A percentile compares a stretch with the other conserved stretches of the same genome.
These are phyloP conservation scores for Priceomyces haplophilus DNA, from an alignment of 805 yeast species.

Conservation along the genomic window DNA sequence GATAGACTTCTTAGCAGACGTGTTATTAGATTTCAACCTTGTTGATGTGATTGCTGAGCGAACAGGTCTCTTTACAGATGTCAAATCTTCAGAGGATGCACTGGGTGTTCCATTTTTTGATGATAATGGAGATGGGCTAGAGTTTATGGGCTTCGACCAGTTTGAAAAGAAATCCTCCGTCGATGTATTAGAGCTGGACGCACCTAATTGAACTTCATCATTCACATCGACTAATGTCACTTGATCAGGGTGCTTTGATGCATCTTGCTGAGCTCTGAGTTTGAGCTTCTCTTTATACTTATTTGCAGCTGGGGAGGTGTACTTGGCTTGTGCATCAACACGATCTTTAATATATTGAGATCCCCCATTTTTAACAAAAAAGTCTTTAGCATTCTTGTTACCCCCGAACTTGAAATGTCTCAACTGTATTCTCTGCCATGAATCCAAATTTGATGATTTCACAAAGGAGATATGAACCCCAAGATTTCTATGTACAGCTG, in stretches of 20 bases:
- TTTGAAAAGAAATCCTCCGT: slow-evolving; percentile 87
- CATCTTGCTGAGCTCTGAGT: slow-evolving; percentile 64
- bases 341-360: slow-evolving; percentile 53
- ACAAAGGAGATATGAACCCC: slow-evolving; percentile 97
- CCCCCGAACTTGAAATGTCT: slow-evolving; percentile 95
- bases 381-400: slow-evolving; percentile 81
- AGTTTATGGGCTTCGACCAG: slow-evolving; percentile 78
- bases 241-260: slow-evolving; percentile 65
- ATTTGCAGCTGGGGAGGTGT: slow-evolving; percentile 75
- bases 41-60: slow-evolving; percentile 16
- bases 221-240: slow-evolving; percentile 58
- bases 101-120: slow-evolving; percentile 46
- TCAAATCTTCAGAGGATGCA: slow-evolving; percentile 34
- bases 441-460: slow-evolving; percentile 85
- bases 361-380: slow-evolving; percentile 82
- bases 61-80: slow-evolving; percentile 21
- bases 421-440: slow-evolving; percentile 89
- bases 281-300: slow-evolving; percentile 79
- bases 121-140: slow-evolving; percentile 50
- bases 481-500: slow-evolving; percentile 90
- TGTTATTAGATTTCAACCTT: slow-evolving; percentile 13
- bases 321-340: slow-evolving; percentile 68
- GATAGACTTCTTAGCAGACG: slow-evolving; percentile 30
- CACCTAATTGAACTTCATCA: slow-evolving; percentile 20
- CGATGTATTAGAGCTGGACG: slow-evolving; percentile 39